Base-by-base conservation (phyloP, 306 rosid genomes). In the Vachellia pachyceras region DNA sequence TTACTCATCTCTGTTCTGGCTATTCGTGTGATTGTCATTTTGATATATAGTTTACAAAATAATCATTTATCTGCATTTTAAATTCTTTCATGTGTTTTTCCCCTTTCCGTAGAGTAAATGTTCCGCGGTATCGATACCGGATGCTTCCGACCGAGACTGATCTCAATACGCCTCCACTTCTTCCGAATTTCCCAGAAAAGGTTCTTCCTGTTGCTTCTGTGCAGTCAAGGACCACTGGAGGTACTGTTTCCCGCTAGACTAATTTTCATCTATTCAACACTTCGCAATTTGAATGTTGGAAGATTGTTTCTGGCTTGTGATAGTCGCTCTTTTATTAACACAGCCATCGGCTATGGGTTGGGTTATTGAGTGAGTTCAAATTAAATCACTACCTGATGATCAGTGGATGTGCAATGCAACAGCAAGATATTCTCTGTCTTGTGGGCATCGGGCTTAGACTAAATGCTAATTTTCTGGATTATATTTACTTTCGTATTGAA, bases 121-220 rank as follows among this genome's bases (percentile, higher is more conserved):
- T 92, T 75, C 99, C 99, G 12, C 90, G 97, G 41, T 95, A 95
- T 78, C 94, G 97, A 40, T 95, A 95, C 77, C 91, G 97, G 82
- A 93, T 95, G 94, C 88, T 95, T 57, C 99, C 99, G 6, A 93
- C 91, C 14, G 91, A 93, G 86, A 95, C 97, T 8, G 99, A 95
- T 81, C 92, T 95, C 6, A 93, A 95, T 78, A 79, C 80, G 65
- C 99, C 97, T 14, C 99, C 99, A 7, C 86, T 89, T 61, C 86
- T 86, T 65, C 69, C 92, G 4, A 81, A 74, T 82, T 88, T 88
- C 18, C 91, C 88, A 0, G 97, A 89, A 20, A 88, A 87, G 82
- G 87, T 90, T 82, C 93, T 91, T 80, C 97, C 93, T 22, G 77
- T 85, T 76, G 87, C 85, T 49, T 85, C 94, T 60, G 82, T 87